Evolutionary conservation across 371 early-diverging fungal species (phyloP), one percentile per base, ranked within the genome.

Genomic region (Mucor ambiguus): DNA sequence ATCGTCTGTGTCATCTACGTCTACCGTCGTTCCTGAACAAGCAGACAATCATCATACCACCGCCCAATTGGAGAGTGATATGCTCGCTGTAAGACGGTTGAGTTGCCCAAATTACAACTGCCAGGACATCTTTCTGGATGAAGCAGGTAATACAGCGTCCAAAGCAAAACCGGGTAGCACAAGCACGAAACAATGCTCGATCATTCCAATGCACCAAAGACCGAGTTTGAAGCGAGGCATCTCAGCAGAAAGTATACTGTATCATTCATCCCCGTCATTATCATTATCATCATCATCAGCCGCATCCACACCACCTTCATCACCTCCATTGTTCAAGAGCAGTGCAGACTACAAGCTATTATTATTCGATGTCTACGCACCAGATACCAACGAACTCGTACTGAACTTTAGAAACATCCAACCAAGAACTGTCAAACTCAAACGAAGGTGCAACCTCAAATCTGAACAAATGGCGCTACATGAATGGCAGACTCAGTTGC

Each of bases 401-500:
- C n/a, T 75, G 20, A 22, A 59, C 9, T 68, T 72, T 37, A 22
- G 44, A 9, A 18, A 52, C n/a, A 67, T 76, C n/a, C 64, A 67
- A 24, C 68, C 73, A 1, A 61, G 76, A 43, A 46, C 58, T 10
- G 48, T 33, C 11, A 64, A 58, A 28, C 56, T 71, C 2, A 64
- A 61, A n/a, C 70, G 68, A n/a, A 64, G 63, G 16, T 33, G 56
- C 24, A 71, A 65, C 20, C 29, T 38, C 4, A 72, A 73, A 33
- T 57, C 61, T 9, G 80, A 80, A 57, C 48, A 37, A 52, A 74
- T 72, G 32, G 72, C 73, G 1, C 32, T 80, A 5, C n/a, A 59
- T 20, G 64, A 73, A 1, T 80, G 80, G 80, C 71, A 69, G n/a
- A 66, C 57, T 1, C 43, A 71, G 6, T 46, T 67, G 59, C 20